Percentiles rank a stretch among this genome's conserved stretches.
Conservation (phyloP, 495 filamentous ascomycete genomes). For the Usnea hakonensis region DNA sequence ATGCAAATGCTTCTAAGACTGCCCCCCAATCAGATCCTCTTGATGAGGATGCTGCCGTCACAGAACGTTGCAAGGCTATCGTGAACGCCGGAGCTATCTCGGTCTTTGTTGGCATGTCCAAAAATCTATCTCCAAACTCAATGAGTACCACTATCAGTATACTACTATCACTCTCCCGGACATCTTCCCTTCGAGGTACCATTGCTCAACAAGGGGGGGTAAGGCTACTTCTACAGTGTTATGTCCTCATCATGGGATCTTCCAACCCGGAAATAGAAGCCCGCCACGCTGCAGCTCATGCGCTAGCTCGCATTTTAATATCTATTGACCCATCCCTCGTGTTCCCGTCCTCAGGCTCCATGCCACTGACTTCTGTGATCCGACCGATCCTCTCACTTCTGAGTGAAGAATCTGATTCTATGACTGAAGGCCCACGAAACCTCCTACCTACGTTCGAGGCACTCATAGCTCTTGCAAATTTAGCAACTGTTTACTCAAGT, state of each 20-base stretch:
- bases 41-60: conserved; percentile 65
- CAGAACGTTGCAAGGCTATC: conserved; percentile 62
- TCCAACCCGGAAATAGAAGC: conserved; percentile 35
- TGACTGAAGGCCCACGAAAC: conserved; percentile 57
- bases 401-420: conserved; percentile 31
- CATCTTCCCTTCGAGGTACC: conserved; percentile 59
- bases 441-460: conserved; percentile 87
- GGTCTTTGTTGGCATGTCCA: conserved; percentile 61
- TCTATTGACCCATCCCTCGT: conserved; percentile 78
- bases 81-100: conserved; percentile 70
- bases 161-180: conserved; percentile 64
- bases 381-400: conserved; percentile 71
- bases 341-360: conserved; percentile 67
- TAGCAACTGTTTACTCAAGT: conserved; percentile 69
- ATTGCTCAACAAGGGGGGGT: conserved; percentile 88
- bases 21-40: conserved; percentile 54
- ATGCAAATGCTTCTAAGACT: conserved; percentile 72
- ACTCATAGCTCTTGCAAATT: conserved; percentile 85
- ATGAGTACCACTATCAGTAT: conserved; percentile 64
- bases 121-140: conserved; percentile 56
- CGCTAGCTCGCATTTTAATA: conserved; percentile 85
- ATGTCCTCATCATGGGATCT: conserved; percentile 47
- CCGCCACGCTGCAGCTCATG: conserved; percentile 64
- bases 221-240: conserved; percentile 67
- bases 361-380: conserved; percentile 66